Evolutionary conservation across 441 rosid genomes (phyloP), one percentile per base, ranked within the genome.

Genomic region (Syzygium malaccense): DNA sequence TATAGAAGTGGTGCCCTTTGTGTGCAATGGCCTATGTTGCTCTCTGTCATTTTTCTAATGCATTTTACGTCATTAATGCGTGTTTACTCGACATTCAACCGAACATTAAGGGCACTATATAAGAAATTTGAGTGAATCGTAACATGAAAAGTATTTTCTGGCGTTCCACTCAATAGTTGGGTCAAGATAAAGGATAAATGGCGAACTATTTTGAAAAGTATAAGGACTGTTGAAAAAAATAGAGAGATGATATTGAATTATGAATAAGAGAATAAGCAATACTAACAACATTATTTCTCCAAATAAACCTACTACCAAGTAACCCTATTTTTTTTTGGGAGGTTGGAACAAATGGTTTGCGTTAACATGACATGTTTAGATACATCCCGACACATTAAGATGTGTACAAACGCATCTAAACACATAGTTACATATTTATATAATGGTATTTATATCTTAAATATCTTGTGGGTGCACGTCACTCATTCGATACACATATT

Each of bases 261-360:
- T 11, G 49, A 71, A 2, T 20, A 20, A 37, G 7, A 37, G 13
- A 33, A 33, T 33, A 33, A 19, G 15, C 49, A 37, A 14, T 8
- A 2, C 13, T 13, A 11, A 20, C 1, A 5, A 18, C 5, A 20
- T 20, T 20, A 19, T 37, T 71, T 11, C 1, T 71, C 20, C 15
- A 2, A 10, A 71, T 33, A 33, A 71, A 71, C 28, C 0, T 5
- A 0, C 33, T 0, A 2, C 0, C 13, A 10, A 0, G 12, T 3
- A 0, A 0, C 11, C 11, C 2, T 71, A 15, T 12, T 64, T n/a
- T 28, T 15, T 17, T 66, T 55, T 1, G 2, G 12, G 41, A 37
- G 41, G 3, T 4, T 0, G 1, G 6, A 23, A 32, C 25, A 17
- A 0, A 4, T 2, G 8, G 5, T 2, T 8, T 2, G 20, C 2